Evolutionary conservation across 2,329 filamentous ascomycete genomes (phyloP).

Genomic region (Esteya vermicola): DNA sequence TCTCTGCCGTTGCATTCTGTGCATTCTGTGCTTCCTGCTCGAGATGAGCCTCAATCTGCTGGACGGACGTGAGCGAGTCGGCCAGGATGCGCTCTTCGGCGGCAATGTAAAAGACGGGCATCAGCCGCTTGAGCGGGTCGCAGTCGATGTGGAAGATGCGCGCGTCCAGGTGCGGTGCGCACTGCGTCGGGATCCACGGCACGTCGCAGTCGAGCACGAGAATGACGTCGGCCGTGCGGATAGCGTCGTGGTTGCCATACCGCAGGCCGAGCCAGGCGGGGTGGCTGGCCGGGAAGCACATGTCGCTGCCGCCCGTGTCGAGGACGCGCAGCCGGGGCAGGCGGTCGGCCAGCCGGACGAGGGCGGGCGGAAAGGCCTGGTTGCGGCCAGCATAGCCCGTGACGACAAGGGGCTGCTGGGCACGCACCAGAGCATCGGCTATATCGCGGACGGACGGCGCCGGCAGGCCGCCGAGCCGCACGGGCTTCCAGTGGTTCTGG

Average conservation of each 20-base stretch:
- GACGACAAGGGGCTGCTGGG: slow-evolving; percentile 53
- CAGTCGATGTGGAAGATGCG: slow-evolving; percentile 51
- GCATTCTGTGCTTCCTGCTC: slow-evolving; percentile 24
- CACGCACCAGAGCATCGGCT: slow-evolving; percentile 45
- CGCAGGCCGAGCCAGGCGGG: slow-evolving; percentile 54
- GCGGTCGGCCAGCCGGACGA: slow-evolving; percentile 53
- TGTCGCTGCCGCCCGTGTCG: slow-evolving; percentile 65
- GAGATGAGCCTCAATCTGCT: slow-evolving; percentile 54
- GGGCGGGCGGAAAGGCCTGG: slow-evolving; percentile 41
- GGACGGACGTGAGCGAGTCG: slow-evolving; percentile 48
- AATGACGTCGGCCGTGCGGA: slow-evolving; percentile 70
- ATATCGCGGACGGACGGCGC: slow-evolving; percentile 40
- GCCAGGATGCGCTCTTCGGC: slow-evolving; percentile 53
- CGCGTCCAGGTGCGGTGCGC: slow-evolving; percentile 35
- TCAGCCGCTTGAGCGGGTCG: slow-evolving; percentile 55
- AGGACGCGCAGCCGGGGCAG: slow-evolving; percentile 57
- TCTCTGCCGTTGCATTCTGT: no score
- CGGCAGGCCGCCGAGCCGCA: slow-evolving; percentile 49
- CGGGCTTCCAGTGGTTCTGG: slow-evolving; percentile 55
- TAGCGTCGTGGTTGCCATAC: slow-evolving; percentile 59
- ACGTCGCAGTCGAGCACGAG: slow-evolving; percentile 81
- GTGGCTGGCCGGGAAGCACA: slow-evolving; percentile 66
- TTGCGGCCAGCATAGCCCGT: slow-evolving; percentile 62
- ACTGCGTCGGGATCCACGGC: slow-evolving; percentile 78
- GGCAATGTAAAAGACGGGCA: slow-evolving; percentile 59